phyloP scores from a whole-genome alignment of 2,329 filamentous ascomycete genomes.

The Hymenoscyphus scutula region DNA sequence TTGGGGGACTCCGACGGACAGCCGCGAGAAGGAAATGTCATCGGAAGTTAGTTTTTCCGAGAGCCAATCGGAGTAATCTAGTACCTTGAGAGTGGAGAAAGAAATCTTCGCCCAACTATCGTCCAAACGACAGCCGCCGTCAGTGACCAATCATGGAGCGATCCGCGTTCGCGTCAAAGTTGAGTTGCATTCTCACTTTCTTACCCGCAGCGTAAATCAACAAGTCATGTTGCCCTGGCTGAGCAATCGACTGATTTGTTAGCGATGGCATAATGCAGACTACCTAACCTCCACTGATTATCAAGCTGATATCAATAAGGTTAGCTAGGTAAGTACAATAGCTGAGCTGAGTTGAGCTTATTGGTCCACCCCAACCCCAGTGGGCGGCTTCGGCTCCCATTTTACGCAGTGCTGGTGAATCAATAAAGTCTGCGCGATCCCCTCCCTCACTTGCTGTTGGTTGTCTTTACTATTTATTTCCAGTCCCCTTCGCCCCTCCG shows the following conservation, averaged over 20 bases:
- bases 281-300: neutral
- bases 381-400: neutral
- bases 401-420: conserved; percentile 25
- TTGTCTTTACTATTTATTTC: neutral
- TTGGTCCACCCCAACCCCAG: neutral
- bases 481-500: neutral
- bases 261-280: neutral
- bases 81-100: neutral
- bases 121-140: neutral
- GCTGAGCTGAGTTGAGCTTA: neutral
- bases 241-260: neutral
- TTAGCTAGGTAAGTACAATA: too few relatives aligned
- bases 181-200: neutral
- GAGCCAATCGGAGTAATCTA: neutral
- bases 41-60: neutral
- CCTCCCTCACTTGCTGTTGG: neutral
- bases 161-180: neutral
- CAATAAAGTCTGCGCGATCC: neutral
- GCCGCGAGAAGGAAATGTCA: neutral
- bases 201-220: neutral
- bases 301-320: neutral
- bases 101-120: neutral
- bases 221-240: neutral
- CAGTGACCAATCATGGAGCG: neutral
- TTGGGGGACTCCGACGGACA: conserved; percentile 1